Conservation (phyloP, 768 basidiomycete genomes). For the Hortiboletus flavorubellus region DNA sequence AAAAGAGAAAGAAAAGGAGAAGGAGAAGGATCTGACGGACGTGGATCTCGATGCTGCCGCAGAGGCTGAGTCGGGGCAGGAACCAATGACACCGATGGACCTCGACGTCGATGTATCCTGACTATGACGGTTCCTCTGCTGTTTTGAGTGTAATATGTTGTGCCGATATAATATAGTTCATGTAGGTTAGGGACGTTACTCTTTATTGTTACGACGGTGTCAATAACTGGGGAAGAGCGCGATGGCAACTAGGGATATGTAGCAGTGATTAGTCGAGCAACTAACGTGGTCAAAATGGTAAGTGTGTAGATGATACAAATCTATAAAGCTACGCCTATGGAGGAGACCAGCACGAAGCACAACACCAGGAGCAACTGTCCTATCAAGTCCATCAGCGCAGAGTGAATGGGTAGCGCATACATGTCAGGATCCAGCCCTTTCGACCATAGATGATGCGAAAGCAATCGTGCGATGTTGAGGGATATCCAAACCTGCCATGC, state of each 20-base stretch:
- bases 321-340: constrained; percentile 30
- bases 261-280: neutral
- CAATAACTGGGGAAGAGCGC: neutral
- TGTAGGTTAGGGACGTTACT: neutral
- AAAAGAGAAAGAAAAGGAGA: constrained; percentile 17
- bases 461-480: constrained; percentile 56
- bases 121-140: constrained; percentile 25
- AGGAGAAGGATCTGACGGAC: constrained; percentile 28
- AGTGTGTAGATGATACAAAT: neutral
- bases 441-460: constrained; percentile 80
- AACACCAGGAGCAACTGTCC: constrained; percentile 78
- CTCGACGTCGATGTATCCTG: constrained; percentile 38
- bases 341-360: constrained; percentile 66
- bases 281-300: neutral
- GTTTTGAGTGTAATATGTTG: neutral
- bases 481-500: constrained; percentile 64
- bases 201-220: too few relatives aligned
- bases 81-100: constrained; percentile 37
- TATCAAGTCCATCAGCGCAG: constrained; percentile 81
- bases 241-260: neutral
- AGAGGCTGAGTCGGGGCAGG: constrained; percentile 32
- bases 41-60: constrained; percentile 29
- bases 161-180: neutral
- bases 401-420: constrained; percentile 92
- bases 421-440: constrained; percentile 81